phyloP scores from a whole-genome alignment of 495 filamentous ascomycete species.

The Niebla homalea region DNA sequence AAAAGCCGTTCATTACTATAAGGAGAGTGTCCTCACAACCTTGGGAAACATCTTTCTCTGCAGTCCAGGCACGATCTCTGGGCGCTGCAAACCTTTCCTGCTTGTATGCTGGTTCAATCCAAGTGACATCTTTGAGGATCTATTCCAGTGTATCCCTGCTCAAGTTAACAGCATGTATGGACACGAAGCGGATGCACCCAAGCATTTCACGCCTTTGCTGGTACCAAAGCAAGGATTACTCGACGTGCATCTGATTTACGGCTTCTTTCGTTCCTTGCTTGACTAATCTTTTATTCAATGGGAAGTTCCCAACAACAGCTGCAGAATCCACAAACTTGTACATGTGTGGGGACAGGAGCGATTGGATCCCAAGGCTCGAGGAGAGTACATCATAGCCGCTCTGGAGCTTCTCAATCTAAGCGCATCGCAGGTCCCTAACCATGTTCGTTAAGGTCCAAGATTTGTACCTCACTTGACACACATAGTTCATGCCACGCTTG shows the following conservation, averaged over 20 bases:
- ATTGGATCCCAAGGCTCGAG: not conserved
- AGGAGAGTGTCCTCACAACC: conserved; percentile 3
- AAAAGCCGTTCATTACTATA: not conserved
- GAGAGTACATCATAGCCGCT: not conserved
- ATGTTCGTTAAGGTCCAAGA: too few relatives aligned
- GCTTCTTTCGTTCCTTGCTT: not conserved
- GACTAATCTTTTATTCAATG: not conserved
- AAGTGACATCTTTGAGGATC: not conserved
- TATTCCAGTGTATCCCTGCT: not conserved
- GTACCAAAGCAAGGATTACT: not conserved
- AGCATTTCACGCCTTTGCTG: too few relatives aligned
- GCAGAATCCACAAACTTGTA: conserved; percentile 1
- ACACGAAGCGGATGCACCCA: too few relatives aligned
- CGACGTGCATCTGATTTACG: not conserved
- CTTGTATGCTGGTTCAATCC: not conserved
- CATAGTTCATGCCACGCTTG: too few relatives aligned
- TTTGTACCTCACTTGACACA: too few relatives aligned
- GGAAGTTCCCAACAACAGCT: not conserved
- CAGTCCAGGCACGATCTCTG: not conserved
- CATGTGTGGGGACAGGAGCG: not conserved
- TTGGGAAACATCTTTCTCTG: conserved; percentile 1
- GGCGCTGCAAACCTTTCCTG: too few relatives aligned
- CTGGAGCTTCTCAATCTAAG: too few relatives aligned
- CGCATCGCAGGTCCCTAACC: too few relatives aligned
- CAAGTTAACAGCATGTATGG: too few relatives aligned